These are phyloP conservation scores for Phialocephala sp. DNA, from an alignment of 2,329 filamentous ascomycete species.

Conservation along the genomic window DNA sequence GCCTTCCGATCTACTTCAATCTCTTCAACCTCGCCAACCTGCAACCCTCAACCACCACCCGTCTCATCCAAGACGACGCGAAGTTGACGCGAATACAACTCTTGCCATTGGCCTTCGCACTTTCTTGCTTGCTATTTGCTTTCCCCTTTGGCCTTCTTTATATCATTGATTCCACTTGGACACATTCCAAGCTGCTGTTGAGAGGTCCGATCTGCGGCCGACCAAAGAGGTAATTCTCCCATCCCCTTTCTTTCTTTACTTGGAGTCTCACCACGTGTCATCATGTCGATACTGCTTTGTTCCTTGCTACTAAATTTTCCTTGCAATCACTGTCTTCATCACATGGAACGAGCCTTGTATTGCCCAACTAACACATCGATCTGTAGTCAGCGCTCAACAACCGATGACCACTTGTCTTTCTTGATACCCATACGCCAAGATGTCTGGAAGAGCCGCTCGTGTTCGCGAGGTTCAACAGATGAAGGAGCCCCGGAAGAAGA, in stretches of 20 bases:
- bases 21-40: background rate
- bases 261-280: background rate
- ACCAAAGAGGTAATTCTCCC: background rate
- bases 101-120: background rate
- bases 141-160: background rate
- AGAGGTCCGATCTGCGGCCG: background rate
- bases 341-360: background rate
- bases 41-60: background rate
- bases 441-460: background rate
- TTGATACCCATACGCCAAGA: background rate
- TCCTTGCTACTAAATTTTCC: background rate
- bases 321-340: background rate
- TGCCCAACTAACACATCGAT: background rate
- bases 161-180: background rate
- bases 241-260: background rate
- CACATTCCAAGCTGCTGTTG: background rate
- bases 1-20: conserved; percentile 1
- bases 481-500: background rate
- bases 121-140: background rate
- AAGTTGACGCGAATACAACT: background rate
- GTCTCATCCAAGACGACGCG: background rate
- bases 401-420: too few species aligned
- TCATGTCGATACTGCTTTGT: background rate
- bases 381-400: background rate
- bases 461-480: background rate